Evolutionary conservation across 2,329 filamentous ascomycete genomes (phyloP), one percentile per base, ranked within the genome.

Genomic region (Leptodontidium sp.): DNA sequence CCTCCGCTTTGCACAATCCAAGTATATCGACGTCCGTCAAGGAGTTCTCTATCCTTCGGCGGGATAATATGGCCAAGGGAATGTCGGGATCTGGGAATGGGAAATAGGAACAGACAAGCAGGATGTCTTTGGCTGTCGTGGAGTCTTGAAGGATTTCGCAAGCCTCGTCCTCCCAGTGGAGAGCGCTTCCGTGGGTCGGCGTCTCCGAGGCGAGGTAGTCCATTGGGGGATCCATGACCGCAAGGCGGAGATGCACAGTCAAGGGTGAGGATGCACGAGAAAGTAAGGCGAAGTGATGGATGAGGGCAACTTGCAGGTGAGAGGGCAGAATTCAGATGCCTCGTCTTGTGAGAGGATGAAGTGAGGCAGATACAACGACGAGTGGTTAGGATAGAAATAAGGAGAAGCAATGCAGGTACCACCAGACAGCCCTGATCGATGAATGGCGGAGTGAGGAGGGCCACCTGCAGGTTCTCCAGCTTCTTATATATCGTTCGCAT

Each of bases 271-370:
- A 61, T 61, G 40, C 17, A 47, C 9, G 58, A 43, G n/a, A 61
- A 47, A n/a, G 40, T 45, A 61, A 43, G 58, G 57, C 57, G 57
- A 61, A 61, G 38, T 61, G 38, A 21, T 47, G 38, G 35, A n/a
- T 12, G 21, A 61, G 40, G 57, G 58, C 40, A 61, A 49, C 38
- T 49, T 61, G 24, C 58, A 47, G 58, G 58, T 61, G 58, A 47
- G 55, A 21, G n/a, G 58, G 58, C 11, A 26, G 58, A 29, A 61
- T 61, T 61, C 58, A 49, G 58, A 61, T 47, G 58, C 40, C 58
- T 61, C 57, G 57, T 61, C 57, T n/a, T 61, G 15, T 61, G 24
- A n/a, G 32, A 35, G 32, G 32, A 35, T 35, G 32, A 35, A 35
- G 32, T 35, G 40, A 61, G 58, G 53, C 6, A 57, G 14, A 29